These are phyloP conservation scores for Paraconiothyrium sp. DNA, from an alignment of 2,329 filamentous ascomycete species.

Conservation along the genomic window DNA sequence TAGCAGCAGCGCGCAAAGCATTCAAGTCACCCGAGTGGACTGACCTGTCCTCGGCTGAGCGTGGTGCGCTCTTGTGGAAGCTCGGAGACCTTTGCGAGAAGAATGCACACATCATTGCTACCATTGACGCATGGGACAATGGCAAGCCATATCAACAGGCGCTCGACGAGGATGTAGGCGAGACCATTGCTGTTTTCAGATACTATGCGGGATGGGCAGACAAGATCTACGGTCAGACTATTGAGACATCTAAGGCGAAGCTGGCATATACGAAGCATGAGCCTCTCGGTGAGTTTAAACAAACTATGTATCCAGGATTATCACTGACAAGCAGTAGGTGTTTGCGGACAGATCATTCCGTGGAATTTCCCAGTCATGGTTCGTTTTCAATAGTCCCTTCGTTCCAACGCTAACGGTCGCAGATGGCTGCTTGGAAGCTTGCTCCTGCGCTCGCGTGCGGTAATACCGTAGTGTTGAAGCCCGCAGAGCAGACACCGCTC, in stretches of 20 bases:
- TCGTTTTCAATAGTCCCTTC: slow-evolving; percentile 47
- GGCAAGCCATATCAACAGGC: slow-evolving; percentile 74
- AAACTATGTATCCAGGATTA: neutral
- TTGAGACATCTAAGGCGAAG: slow-evolving; percentile 71
- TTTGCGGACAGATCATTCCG: slow-evolving; percentile 31
- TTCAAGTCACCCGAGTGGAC: slow-evolving; percentile 28
- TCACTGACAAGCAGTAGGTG: slow-evolving; percentile 9
- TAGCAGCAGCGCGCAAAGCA: slow-evolving; percentile 37
- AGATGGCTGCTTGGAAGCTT: slow-evolving; percentile 54
- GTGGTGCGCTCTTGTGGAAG: slow-evolving; percentile 27
- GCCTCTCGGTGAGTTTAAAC: slow-evolving; percentile 59
- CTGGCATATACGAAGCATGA: slow-evolving; percentile 77
- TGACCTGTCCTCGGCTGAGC: slow-evolving; percentile 16
- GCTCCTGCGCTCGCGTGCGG: slow-evolving; percentile 64
- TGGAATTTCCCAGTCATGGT: slow-evolving; percentile 57
- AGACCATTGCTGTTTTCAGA: slow-evolving; percentile 54
- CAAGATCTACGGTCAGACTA: slow-evolving; percentile 77
- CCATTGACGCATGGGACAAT: slow-evolving; percentile 70
- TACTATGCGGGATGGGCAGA: slow-evolving; percentile 81
- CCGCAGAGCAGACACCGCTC: slow-evolving; percentile 64
- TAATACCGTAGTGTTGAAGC: slow-evolving; percentile 63
- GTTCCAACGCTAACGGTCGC: neutral
- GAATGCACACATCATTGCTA: slow-evolving; percentile 24
- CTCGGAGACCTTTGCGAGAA: slow-evolving; percentile 30
- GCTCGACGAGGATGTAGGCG: slow-evolving; percentile 66